Conservation (phyloP, 306 rosid genomes). For the Ceratonia siliqua region DNA sequence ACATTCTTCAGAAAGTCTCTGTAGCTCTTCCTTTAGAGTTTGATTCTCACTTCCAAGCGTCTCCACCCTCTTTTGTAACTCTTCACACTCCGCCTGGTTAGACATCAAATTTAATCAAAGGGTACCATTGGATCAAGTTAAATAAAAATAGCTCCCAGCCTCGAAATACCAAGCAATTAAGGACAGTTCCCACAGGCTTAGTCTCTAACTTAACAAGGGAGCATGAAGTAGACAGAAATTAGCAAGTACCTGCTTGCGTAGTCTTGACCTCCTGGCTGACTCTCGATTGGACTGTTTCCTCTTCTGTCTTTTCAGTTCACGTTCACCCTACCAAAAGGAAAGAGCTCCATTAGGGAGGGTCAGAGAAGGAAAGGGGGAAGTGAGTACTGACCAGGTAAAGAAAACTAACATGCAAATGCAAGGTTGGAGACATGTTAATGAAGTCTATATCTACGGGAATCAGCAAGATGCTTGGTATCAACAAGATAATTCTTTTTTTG, state of each 20-base stretch:
- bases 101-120: background rate
- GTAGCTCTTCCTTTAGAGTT: conserved; percentile 77
- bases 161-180: too few relatives aligned
- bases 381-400: background rate
- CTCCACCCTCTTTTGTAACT: conserved; percentile 85
- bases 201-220: background rate
- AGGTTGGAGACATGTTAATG: too few relatives aligned
- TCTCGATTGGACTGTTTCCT: conserved; percentile 98
- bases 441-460: too few relatives aligned
- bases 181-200: background rate
- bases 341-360: background rate
- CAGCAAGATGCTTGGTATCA: background rate
- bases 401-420: background rate
- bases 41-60: conserved; percentile 69
- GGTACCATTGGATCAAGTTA: conserved; percentile 10
- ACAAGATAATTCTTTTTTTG: background rate
- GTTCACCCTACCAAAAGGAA: conserved; percentile 86
- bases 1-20: conserved; percentile 86
- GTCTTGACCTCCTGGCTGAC: conserved; percentile 97
- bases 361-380: background rate
- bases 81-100: conserved; percentile 94
- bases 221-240: background rate
- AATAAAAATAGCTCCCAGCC: conserved; percentile 6
- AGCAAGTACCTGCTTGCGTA: conserved; percentile 85
- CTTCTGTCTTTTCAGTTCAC: conserved; percentile 93